phyloP scores from a whole-genome alignment of 768 basidiomycete species.

The Pilatotrama ljubarskyi region DNA sequence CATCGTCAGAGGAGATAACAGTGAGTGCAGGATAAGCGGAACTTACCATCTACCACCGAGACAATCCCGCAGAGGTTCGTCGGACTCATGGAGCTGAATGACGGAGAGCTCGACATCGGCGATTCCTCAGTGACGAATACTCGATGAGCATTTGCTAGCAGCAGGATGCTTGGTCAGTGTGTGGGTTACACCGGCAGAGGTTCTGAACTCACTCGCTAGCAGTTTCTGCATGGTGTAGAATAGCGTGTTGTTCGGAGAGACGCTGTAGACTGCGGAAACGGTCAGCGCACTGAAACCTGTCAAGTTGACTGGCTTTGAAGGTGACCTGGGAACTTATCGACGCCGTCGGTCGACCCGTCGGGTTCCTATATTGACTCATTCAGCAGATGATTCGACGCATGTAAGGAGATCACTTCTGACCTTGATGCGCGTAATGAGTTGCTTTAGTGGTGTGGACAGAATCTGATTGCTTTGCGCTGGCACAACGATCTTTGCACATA shows the following conservation, averaged over 20 bases:
- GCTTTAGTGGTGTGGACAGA: constrained; percentile 62
- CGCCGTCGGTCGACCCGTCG: constrained; percentile 77
- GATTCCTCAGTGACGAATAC: constrained; percentile 75
- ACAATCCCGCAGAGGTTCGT: constrained; percentile 72
- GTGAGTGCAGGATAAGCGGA: constrained; percentile 3
- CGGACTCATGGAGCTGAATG: constrained; percentile 40
- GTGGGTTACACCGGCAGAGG: background rate
- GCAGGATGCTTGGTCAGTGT: background rate
- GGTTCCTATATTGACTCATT: constrained; percentile 45
- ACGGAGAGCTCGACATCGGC: constrained; percentile 48
- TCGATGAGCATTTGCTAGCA: constrained; percentile 72
- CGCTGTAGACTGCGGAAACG: constrained; percentile 64
- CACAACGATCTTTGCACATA: constrained; percentile 59
- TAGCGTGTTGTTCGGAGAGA: constrained; percentile 61
- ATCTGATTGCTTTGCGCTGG: constrained; percentile 82
- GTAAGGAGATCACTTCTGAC: constrained; percentile 35
- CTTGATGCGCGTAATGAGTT: constrained; percentile 75
- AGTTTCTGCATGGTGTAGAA: constrained; percentile 77
- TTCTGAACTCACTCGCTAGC: constrained; percentile 64
- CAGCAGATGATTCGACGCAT: background rate
- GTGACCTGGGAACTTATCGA: constrained; percentile 74
- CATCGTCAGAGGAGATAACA: background rate
- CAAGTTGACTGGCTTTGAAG: background rate
- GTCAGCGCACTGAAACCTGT: background rate
- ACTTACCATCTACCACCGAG: constrained; percentile 77